Evolutionary conservation across 1,284 basidiomycete genomes (phyloP), one percentile per base, ranked within the genome.

Genomic region (Rhodotorula glutinis): DNA sequence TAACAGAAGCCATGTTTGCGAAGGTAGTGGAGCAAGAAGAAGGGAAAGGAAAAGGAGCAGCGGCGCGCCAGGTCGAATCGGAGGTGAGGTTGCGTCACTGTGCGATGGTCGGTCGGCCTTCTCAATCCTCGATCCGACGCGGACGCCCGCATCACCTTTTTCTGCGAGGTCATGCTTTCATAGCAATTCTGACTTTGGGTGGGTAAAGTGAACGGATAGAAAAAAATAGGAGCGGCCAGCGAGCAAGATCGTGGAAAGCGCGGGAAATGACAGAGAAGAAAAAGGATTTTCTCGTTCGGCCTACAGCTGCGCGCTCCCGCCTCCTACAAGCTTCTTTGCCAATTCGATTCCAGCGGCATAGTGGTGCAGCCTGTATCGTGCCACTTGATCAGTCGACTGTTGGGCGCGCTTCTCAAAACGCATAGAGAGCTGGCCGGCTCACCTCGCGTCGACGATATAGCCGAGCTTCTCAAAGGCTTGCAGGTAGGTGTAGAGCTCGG

Each of bases 401-500:
- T 11, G 4, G 13, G 25, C 27, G 21, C 21, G 46, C 3, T 21
- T 4, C 49, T 11, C 3, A 7, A 14, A 27, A 51, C n/a, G 25
- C 25, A 1, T 3, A 29, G 49, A 14, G 4, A 16, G 13, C 10
- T 13, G n/a, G 5, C 13, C n/a, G 1, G 11, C 49, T 51, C 49
- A 51, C 49, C 86, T 85, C 10, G 90, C 89, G 72, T 94, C 91
- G 21, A 93, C 81, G 0, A 86, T 82, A 75, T 87, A 91, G 10
- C 87, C 89, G 16, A 71, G 62, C 85, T 53, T 30, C 47, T 85
- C 82, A 74, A 91, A 92, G 17, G 62, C 91, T 86, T 81, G 81
- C 44, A 94, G 81, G 56, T 84, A 84, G 1, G 80, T 79, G 55
- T 84, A 81, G 23, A 95, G 80, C 71, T 86, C 84, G 23, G 81